phyloP scores from a whole-genome alignment of 257 asterid species.

The Lantana camara region DNA sequence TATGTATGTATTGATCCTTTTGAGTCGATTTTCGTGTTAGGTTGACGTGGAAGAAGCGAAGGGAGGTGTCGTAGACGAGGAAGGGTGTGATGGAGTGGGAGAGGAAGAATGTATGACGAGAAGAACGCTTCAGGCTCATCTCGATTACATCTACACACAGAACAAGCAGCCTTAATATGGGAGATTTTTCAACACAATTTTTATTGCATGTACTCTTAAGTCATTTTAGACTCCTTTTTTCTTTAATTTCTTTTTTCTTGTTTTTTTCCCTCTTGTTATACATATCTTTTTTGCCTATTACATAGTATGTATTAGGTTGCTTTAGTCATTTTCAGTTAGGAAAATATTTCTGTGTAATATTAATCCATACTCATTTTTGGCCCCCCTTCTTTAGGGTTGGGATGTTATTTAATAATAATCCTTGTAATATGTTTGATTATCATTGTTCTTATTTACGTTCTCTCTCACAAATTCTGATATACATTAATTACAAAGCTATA shows the following conservation, averaged over 20 bases:
- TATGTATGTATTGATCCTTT: too few relatives aligned
- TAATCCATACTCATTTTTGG: too few relatives aligned
- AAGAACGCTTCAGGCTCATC: conserved; percentile 67
- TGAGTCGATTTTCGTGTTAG: conserved; percentile 31
- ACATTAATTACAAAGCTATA: too few relatives aligned
- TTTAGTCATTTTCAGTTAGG: background rate
- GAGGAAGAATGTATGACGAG: conserved; percentile 83
- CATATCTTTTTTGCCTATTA: background rate
- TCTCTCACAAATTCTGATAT: too few relatives aligned
- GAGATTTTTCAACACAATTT: background rate
- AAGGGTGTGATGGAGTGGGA: conserved; percentile 47
- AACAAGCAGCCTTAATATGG: conserved; percentile 48
- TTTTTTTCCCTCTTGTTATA: too few relatives aligned
- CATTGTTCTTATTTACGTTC: too few relatives aligned
- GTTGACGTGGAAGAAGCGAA: conserved; percentile 29
- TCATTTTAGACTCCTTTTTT: background rate
- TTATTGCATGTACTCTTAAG: background rate
- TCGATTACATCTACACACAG: conserved; percentile 82
- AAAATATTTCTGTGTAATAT: background rate
- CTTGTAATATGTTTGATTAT: too few relatives aligned
- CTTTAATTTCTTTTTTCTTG: too few relatives aligned
- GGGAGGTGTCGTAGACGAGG: conserved; percentile 25
- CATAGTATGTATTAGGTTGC: background rate
- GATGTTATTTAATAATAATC: too few relatives aligned
- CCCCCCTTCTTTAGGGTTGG: too few relatives aligned